Conservation (phyloP, 306 rosid species). For the Lathyrus sativus region DNA sequence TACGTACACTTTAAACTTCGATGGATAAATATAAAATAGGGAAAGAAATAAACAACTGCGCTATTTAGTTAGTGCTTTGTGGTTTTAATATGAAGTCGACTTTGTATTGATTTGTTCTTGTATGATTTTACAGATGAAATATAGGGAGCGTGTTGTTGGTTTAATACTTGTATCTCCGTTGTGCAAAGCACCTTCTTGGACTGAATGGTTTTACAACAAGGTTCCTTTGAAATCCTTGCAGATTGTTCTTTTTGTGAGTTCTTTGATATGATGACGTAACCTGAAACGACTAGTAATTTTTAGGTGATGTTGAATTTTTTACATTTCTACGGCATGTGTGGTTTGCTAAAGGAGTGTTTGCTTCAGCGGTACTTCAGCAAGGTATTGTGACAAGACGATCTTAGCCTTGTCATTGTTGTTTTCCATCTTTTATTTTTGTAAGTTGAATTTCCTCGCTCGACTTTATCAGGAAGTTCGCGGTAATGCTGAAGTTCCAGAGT, state of each 20-base stretch:
- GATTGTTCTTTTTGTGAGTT: conserved; percentile 23
- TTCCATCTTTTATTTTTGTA: not conserved
- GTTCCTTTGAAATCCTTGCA: conserved; percentile 43
- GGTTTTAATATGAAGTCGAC: not conserved
- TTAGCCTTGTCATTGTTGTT: not conserved
- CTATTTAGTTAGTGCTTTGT: not conserved
- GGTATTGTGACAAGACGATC: conserved; percentile 50
- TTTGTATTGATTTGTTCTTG: not conserved
- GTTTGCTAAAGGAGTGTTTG: conserved; percentile 84
- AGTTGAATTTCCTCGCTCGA: conserved; percentile 18
- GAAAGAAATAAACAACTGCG: not conserved
- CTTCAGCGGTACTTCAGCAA: conserved; percentile 97
- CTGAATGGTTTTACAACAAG: conserved; percentile 97
- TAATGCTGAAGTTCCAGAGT: conserved; percentile 75
- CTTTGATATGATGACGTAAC: conserved; percentile 22
- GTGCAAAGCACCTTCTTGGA: conserved; percentile 96
- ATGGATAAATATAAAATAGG: not conserved
- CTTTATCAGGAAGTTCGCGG: conserved; percentile 81
- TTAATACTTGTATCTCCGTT: conserved; percentile 93
- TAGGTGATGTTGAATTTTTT: conserved; percentile 88
- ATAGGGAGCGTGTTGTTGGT: conserved; percentile 94
- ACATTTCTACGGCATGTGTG: conserved; percentile 93
- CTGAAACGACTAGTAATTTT: conserved; percentile 27
- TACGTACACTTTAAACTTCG: conserved; percentile 52
- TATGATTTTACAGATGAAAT: conserved; percentile 64